Evolutionary conservation across 441 rosid species (phyloP), one percentile per base, ranked within the genome.

Genomic region (Populus hybrid): DNA sequence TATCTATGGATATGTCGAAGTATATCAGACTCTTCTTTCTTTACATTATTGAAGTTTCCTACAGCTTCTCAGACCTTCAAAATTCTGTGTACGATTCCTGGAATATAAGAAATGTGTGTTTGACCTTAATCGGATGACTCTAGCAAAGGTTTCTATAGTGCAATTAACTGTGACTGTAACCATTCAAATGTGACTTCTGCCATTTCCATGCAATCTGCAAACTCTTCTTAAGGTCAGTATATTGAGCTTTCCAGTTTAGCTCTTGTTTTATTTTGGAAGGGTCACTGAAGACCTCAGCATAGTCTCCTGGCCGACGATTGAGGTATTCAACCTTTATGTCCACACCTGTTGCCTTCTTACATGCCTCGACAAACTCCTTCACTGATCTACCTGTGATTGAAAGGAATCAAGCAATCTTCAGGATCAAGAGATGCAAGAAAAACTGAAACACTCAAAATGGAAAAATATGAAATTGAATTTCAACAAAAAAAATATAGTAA

Each of bases 301-400:
- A 96, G 76, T 96, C 98, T 68, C 99, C 99, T 2, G 98, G 93
- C 3, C 98, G 88, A 42, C 98, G 97, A 28, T 95, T 93, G 71
- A 94, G 84, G 82, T 86, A 93, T 0, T 90, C 88, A 0, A 95
- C 93, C 82, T 91, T 87, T 73, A 94, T 94, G 73, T 90, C 85
- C 21, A 80, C 87, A 21, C 91, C 93, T 9, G 99, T 96, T 16
- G 98, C 99, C 80, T 90, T 90, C 89, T 94, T 92, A 71, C 98
- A 94, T 59, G 98, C 99, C 76, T 94, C 98, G 50, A 96, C 98
- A 83, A 96, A 94, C 84, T 96, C 98, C 81, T 93, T 96, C 69
- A 96, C 99, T 0, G 99, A 94, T 80, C 96, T 89, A 85, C 99
- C 98, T 93, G 88, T 29, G 8, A 78, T 61, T 7, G 50, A 11